Evolutionary conservation across 2,329 filamentous ascomycete genomes (phyloP), one percentile per base, ranked within the genome.

Genomic region (Scedosporium boydii): DNA sequence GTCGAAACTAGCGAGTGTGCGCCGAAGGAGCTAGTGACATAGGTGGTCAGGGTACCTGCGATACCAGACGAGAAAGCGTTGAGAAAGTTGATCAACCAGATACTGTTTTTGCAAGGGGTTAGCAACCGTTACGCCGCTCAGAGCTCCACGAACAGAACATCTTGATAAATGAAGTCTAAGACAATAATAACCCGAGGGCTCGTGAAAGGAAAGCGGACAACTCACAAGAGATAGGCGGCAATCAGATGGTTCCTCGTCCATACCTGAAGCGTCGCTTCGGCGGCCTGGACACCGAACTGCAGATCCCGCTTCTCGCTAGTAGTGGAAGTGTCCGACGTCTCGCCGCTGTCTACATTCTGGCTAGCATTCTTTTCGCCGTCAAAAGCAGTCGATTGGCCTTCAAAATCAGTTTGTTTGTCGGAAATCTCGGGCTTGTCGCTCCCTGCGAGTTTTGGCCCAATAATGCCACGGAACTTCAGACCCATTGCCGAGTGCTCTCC

Each of bases 1-100:
- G 82, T 77, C 1, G 80, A 76, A 1, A 82, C 76, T 29, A 86
- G 73, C 0, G 82, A 84, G 68, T 86, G 84, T n/a, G 72, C 68
- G 16, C 72, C 64, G 67, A 85, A 87, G 48, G 70, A 69, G 66
- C 78, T 80, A 38, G 81, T 82, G 44, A 81, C 77, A 65, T 77
- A 83, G 23, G 79, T 76, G 3, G 70, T 74, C 51, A 83, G 66
- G 62, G 74, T 76, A 58, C 68, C 67, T 12, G 75, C 70, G 60
- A 77, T 71, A 46, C 72, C 72, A 63, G 75, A 71, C 62, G 76
- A 70, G 55, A 74, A 72, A 6, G 75, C 72, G 34, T 42, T 58
- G 64, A 80, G 74, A 55, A 82, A 78, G 67, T 78, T 78, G 62
- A 81, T 75, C 38, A 80, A 61, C 72, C 77, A 83, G 55, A 83